phyloP scores from a whole-genome alignment of 192 early-diverging fungal species.

The Podila epigama region DNA sequence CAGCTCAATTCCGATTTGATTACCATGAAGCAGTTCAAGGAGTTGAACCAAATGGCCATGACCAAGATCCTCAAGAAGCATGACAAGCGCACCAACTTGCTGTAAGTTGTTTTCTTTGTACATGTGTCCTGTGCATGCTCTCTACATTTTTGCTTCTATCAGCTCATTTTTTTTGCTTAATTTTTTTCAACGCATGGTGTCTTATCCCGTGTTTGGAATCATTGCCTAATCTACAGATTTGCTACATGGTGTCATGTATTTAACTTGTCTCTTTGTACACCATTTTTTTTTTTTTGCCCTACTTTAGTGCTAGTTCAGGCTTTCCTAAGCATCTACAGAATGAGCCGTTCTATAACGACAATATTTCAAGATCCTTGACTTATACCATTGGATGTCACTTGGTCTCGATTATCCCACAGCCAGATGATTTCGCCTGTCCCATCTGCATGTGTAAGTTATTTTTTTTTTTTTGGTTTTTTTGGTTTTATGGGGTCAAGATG shows the following conservation, averaged over 20 bases:
- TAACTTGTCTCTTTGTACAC: neutral
- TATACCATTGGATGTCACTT: constrained; percentile 70
- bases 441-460: constrained; percentile 69
- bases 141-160: neutral
- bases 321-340: constrained; percentile 61
- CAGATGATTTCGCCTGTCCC: constrained; percentile 83
- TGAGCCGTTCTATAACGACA: constrained; percentile 59
- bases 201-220: too few species aligned
- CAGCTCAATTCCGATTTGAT: constrained; percentile 76
- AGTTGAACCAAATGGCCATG: constrained; percentile 79
- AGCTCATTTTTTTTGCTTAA: neutral
- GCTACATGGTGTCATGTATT: neutral
- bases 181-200: too few species aligned
- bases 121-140: neutral
- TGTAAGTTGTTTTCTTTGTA: constrained; percentile 29
- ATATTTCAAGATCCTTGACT: constrained; percentile 64
- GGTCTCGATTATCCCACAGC: constrained; percentile 78
- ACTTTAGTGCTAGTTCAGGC: constrained; percentile 56
- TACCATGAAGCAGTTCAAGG: constrained; percentile 73
- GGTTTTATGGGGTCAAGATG: too few species aligned
- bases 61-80: constrained; percentile 92
- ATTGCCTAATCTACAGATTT: too few species aligned
- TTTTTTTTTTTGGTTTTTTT: constrained; percentile 6
- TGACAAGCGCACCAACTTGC: constrained; percentile 81
- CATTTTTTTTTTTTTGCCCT: constrained; percentile 1